Conservation (phyloP, 306 rosid species). For the Castanospermum australe region DNA sequence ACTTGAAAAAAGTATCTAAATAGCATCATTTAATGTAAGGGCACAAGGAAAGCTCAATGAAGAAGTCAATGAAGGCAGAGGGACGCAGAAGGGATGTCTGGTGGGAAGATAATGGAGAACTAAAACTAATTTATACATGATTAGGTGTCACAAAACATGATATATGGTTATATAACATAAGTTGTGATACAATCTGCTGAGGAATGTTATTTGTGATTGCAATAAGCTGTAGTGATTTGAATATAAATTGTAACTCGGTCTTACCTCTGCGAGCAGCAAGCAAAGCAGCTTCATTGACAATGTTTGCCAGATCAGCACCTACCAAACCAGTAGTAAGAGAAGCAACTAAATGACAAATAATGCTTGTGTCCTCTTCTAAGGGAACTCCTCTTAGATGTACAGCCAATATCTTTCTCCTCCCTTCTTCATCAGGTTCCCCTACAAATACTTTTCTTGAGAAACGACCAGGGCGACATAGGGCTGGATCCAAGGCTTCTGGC, state of each 20-base stretch:
- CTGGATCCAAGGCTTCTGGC: conserved; percentile 93
- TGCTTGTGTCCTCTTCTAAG: conserved; percentile 67
- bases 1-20: background rate
- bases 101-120: background rate
- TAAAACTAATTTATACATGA: background rate
- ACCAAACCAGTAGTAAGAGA: conserved; percentile 85
- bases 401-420: conserved; percentile 88
- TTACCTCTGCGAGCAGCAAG: conserved; percentile 96
- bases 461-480: conserved; percentile 96
- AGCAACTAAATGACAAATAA: conserved; percentile 77
- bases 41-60: background rate
- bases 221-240: background rate
- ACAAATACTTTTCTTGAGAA: conserved; percentile 92
- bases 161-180: background rate
- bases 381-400: conserved; percentile 94
- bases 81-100: background rate
- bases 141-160: background rate
- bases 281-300: conserved; percentile 87
- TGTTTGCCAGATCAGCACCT: conserved; percentile 95
- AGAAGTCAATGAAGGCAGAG: background rate
- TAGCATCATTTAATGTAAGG: background rate
- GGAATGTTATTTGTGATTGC: background rate
- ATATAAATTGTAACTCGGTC: conserved; percentile 13
- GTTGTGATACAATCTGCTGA: background rate
- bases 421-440: conserved; percentile 93